These are phyloP conservation scores for Mucor mucedo DNA, from an alignment of 371 early-diverging fungal genomes.

Conservation along the genomic window DNA sequence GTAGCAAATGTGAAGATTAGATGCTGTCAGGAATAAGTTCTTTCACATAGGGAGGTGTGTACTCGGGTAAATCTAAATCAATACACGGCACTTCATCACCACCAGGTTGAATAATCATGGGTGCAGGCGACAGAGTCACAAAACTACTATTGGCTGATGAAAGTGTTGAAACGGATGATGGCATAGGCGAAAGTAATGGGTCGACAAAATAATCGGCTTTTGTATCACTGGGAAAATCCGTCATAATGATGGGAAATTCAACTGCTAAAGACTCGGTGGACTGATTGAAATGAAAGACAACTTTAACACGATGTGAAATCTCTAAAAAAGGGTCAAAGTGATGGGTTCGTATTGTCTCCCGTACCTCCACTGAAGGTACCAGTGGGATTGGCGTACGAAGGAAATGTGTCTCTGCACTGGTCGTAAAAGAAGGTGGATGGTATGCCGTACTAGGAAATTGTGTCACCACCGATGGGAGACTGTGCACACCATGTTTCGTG, in stretches of 20 bases:
- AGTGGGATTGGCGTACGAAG: constrained; percentile 40
- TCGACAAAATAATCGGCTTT: constrained; percentile 13
- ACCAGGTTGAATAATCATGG: constrained; percentile 15
- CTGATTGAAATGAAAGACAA: constrained; percentile 34
- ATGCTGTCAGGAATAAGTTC: neutral
- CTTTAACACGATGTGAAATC: constrained; percentile 38
- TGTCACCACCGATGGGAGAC: constrained; percentile 33
- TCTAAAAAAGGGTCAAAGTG: constrained; percentile 47
- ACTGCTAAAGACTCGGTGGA: constrained; percentile 26
- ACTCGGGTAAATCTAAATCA: constrained; percentile 50
- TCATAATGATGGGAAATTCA: constrained; percentile 46
- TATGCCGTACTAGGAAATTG: constrained; percentile 36
- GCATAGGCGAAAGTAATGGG: constrained; percentile 8
- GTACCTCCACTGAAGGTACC: neutral
- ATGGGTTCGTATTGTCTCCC: constrained; percentile 25
- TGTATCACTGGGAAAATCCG: constrained; percentile 36
- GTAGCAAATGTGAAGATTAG: no score
- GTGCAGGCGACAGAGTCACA: neutral
- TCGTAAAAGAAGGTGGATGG: constrained; percentile 38
- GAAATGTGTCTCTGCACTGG: constrained; percentile 45
- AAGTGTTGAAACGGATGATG: constrained; percentile 3
- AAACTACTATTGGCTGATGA: constrained; percentile 5
- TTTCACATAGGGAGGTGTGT: constrained; percentile 42
- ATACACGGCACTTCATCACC: constrained; percentile 45
- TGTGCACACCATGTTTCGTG: constrained; percentile 41